These are phyloP conservation scores for Fusarium sp. DNA, from an alignment of 2,329 filamentous ascomycete genomes.

Conservation along the genomic window DNA sequence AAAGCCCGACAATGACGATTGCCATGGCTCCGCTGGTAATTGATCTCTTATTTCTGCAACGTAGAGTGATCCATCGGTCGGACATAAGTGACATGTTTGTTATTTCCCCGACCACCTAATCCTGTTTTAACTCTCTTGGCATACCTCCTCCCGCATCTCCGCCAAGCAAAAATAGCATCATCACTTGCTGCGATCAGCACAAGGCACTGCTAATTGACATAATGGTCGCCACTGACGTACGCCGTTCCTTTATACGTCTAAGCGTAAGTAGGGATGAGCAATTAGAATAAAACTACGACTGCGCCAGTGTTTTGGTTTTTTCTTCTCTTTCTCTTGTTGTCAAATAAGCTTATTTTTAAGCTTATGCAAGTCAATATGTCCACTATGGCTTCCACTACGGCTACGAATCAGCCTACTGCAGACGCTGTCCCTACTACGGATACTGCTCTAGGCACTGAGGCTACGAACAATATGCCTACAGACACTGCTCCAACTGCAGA, in stretches of 20 bases:
- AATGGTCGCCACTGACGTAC: constrained; percentile 24
- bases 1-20: background rate
- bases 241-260: background rate
- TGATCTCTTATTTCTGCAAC: background rate
- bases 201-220: background rate
- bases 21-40: no score
- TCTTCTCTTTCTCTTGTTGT: background rate
- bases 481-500: background rate
- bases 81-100: background rate
- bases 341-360: constrained; percentile 35
- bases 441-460: no score
- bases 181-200: background rate
- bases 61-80: background rate
- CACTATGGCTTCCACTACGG: background rate
- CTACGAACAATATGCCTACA: background rate
- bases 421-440: no score
- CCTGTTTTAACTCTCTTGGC: constrained; percentile 21
- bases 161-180: constrained; percentile 31
- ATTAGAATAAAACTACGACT: background rate
- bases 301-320: background rate
- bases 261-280: no score
- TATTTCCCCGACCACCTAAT: background rate
- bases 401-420: no score
- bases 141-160: constrained; percentile 1
- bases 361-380: constrained; percentile 7